Base-by-base conservation (phyloP, 495 filamentous ascomycete species). In the Aspergillus ostianus region DNA sequence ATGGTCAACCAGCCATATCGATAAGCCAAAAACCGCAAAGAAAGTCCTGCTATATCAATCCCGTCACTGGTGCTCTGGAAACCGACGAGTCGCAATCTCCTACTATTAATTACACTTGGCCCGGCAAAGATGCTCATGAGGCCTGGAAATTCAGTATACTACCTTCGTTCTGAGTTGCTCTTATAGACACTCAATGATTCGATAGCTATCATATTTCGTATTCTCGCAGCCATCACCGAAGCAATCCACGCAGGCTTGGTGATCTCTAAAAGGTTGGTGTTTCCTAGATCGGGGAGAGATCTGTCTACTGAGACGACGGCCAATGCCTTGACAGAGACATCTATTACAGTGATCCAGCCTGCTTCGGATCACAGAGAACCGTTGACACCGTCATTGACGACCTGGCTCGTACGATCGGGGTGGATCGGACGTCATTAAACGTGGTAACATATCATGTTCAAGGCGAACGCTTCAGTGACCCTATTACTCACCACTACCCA, bases 371-470 rank as follows among this genome's bases (percentile, higher is more conserved):
- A 26, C 95, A 98, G 65, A 64, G 65, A 17, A 81, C 87, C 6
- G 91, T 98, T 0, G 86, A 98, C 65, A 73, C 75, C 2, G 83
- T 93, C 59, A 80, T 98, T 2, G 92, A 98, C 65, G 90, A 93
- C 61, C 74, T 98, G 48, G 91, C 93, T 0, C 87, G 83, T 59
- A 96, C 93, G 0, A 75, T 79, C 51, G 76, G 75, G 0, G 73
- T 80, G 26, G 65, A 76, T 48, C 57, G 77, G 29, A 29, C 65
- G 13, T 68, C 67, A 8, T 65, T 80, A 57, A 71, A 76, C 29
- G 70, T 80, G 56, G 77, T 80, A 60, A 83, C 1, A 17, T 13
- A n/a, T 52, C 50, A 27, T 17, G 27, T 4, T 17, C 15, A 6
- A 12, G 12, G 18, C 12, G 4, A 15, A 17, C 27, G 10, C 15